These are phyloP conservation scores for Kwoniella pini DNA, from an alignment of 768 basidiomycete genomes.

Conservation along the genomic window DNA sequence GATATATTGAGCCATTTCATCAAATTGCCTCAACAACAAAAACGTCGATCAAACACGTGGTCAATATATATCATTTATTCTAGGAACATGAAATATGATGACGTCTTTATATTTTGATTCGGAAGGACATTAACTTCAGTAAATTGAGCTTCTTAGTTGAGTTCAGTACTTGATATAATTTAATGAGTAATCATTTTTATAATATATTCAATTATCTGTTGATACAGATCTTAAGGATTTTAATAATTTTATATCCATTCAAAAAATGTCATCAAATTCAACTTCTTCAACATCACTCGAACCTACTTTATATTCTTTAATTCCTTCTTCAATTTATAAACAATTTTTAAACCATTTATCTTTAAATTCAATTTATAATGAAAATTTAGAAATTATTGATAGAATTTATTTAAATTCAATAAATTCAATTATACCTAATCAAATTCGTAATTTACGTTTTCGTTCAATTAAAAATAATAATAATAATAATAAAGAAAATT, in stretches of 20 bases:
- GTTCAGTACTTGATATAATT: no score
- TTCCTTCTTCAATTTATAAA: conserved; percentile 22
- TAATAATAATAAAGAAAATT: background rate
- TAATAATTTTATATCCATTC: no score
- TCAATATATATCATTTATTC: background rate
- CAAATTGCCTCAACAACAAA: background rate
- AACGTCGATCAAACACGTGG: background rate
- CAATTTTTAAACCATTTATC: conserved; percentile 31
- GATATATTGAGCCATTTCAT: background rate
- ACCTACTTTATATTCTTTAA: conserved; percentile 39
- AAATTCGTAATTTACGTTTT: conserved; percentile 29
- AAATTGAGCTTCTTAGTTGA: no score
- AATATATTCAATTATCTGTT: no score
- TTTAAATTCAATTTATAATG: conserved; percentile 29
- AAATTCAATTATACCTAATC: conserved; percentile 32
- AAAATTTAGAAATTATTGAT: conserved; percentile 23
- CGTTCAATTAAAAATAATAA: conserved; percentile 13
- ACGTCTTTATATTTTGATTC: background rate
- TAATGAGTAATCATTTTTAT: no score
- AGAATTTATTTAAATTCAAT: conserved; percentile 24
- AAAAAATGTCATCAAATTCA: background rate
- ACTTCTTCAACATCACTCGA: conserved; percentile 20
- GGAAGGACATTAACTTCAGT: no score
- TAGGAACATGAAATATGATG: background rate
- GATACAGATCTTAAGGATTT: no score